phyloP scores from a whole-genome alignment of 345 rosid genomes.

The Euphorbia tirucalli region DNA sequence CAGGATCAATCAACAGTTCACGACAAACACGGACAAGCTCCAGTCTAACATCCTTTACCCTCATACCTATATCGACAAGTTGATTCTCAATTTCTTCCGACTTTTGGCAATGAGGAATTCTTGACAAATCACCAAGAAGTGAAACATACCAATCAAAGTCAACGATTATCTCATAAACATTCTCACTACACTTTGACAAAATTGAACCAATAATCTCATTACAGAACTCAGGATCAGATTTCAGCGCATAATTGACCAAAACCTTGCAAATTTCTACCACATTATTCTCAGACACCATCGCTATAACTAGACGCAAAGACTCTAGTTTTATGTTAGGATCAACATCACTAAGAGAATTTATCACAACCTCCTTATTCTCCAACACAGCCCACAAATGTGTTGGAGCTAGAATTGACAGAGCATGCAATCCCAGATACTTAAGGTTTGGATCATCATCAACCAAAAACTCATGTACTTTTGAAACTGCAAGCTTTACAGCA shows the following conservation, averaged over 20 bases:
- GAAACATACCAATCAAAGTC: constrained; percentile 94
- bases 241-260: constrained; percentile 75
- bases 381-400: constrained; percentile 78
- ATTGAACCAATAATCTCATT: constrained; percentile 81
- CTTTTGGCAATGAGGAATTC: constrained; percentile 77
- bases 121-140: constrained; percentile 87
- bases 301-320: constrained; percentile 79
- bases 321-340: constrained; percentile 79
- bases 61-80: constrained; percentile 74
- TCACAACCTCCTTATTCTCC: constrained; percentile 83
- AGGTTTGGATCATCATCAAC: constrained; percentile 85
- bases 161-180: constrained; percentile 64
- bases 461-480: constrained; percentile 62
- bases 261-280: constrained; percentile 73
- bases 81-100: constrained; percentile 86
- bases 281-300: constrained; percentile 82
- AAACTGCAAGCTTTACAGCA: constrained; percentile 76
- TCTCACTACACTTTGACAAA: constrained; percentile 61
- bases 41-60: constrained; percentile 88
- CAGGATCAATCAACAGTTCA: constrained; percentile 88
- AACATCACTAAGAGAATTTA: constrained; percentile 75
- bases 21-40: constrained; percentile 74
- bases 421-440: constrained; percentile 91
- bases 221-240: constrained; percentile 85
- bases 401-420: constrained; percentile 58